These are phyloP conservation scores for Phytopythium oedochilum DNA, from an alignment of 352 stramenopile species.

Conservation along the genomic window DNA sequence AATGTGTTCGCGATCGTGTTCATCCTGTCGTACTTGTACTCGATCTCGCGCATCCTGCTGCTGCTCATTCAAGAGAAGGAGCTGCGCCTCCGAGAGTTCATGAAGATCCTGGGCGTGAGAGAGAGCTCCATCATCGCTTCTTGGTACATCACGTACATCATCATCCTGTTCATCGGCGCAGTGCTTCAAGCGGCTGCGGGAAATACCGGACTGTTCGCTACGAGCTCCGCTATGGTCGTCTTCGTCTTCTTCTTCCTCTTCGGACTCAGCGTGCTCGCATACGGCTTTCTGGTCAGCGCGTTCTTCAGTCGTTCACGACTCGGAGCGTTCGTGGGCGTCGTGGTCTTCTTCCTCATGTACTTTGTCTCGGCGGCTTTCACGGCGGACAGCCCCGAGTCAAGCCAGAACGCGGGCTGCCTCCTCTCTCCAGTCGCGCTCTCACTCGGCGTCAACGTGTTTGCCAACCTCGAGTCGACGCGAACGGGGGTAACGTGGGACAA, in stretches of 20 bases:
- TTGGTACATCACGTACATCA: slow-evolving; percentile 85
- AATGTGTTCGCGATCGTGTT: slow-evolving; percentile 83
- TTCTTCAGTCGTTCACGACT: slow-evolving; percentile 69
- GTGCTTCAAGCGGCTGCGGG: slow-evolving; percentile 47
- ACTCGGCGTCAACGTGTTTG: slow-evolving; percentile 55
- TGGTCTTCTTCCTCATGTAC: slow-evolving; percentile 86
- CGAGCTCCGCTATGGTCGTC: slow-evolving; percentile 40
- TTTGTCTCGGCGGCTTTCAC: slow-evolving; percentile 44
- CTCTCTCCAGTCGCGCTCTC: slow-evolving; percentile 56
- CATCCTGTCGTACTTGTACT: slow-evolving; percentile 86
- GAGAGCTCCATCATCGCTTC: slow-evolving; percentile 56
- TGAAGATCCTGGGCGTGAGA: slow-evolving; percentile 89
- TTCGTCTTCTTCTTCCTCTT: slow-evolving; percentile 80
- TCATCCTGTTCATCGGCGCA: slow-evolving; percentile 66
- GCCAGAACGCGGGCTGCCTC: slow-evolving; percentile 49
- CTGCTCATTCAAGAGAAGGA: slow-evolving; percentile 91
- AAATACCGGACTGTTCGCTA: slow-evolving; percentile 31
- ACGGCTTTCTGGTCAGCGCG: slow-evolving; percentile 54
- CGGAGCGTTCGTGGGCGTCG: slow-evolving; percentile 63
- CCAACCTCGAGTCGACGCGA: slow-evolving; percentile 38
- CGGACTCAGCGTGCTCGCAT: slow-evolving; percentile 38
- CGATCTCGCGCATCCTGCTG: slow-evolving; percentile 75
- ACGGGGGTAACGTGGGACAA: slow-evolving; percentile 49
- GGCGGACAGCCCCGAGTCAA: slow-evolving; percentile 8
- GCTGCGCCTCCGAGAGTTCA: slow-evolving; percentile 78